Evolutionary conservation across 805 yeast genomes (phyloP), one percentile per base, ranked within the genome.

Genomic region (Candida lessepsii): DNA sequence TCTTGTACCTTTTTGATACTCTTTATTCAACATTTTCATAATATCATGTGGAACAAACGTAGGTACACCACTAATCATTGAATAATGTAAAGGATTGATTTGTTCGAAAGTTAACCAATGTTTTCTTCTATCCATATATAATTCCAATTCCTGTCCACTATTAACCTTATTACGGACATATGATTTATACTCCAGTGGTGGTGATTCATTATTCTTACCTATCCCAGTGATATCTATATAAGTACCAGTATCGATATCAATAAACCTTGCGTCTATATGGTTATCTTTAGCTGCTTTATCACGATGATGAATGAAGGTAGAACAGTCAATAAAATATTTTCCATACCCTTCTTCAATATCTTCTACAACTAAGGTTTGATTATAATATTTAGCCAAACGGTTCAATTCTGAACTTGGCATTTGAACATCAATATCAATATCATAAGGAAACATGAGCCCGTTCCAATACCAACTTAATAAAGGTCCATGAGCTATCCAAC

Each of bases 221-320:
- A 60, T 42, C 5, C 80, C 86, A 2, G 77, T 72, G 37, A 81
- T 65, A 48, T 80, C 85, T 39, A 80, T 65, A 50, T 77, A 81
- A 6, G 72, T 51, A 8, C 86, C 86, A 1, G 81, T 72, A 37
- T 73, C 73, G 9, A 71, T 65, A 51, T 81, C 86, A 41, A 80
- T 76, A 50, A 81, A 76, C 44, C 83, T 67, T 9, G 80, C 65
- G 39, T 60, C 65, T 18, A 60, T 59, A 47, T 49, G 40, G 39
- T 56, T 58, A 46, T 59, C 60, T 18, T 50, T 49, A 11, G 40
- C 42, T 1, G 58, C 50, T 15, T 38, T 48, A 28, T 52, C 56
- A 29, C 67, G 43, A 42, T 59, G 60, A 26, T 58, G 63, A 11
- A 63, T 40, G 41, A 48, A 63, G 0, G 68, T 56, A 4, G 58